These are phyloP conservation scores for Pseudopithomyces chartarum DNA, from an alignment of 2,329 filamentous ascomycete species.

Conservation along the genomic window DNA sequence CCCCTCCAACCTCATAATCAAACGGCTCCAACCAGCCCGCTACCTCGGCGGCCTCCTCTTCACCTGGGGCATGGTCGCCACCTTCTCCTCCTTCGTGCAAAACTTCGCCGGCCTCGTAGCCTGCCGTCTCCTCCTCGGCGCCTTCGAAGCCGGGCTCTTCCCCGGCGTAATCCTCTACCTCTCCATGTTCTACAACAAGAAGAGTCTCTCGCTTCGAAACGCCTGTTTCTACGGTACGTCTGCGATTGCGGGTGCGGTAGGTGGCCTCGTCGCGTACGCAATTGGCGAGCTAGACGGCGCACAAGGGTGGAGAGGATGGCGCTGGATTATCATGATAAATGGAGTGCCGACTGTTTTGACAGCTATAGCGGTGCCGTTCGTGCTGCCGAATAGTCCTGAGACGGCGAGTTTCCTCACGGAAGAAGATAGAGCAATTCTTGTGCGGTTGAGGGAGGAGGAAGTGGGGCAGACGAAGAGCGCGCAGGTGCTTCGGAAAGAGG, in stretches of 20 bases:
- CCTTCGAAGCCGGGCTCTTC: conserved; percentile 35
- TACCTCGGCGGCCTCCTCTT: conserved; percentile 31
- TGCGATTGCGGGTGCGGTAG: conserved; percentile 60
- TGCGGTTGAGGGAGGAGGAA: conserved; percentile 45
- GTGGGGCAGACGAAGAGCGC: conserved; percentile 50
- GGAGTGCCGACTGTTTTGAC: conserved; percentile 33
- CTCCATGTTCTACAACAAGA: conserved; percentile 34
- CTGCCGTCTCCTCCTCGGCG: conserved; percentile 33
- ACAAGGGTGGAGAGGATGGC: conserved; percentile 28
- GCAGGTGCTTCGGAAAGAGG: conserved; percentile 51
- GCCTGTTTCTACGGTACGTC: conserved; percentile 61
- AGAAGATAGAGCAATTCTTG: conserved; percentile 27
- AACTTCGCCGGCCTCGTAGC: conserved; percentile 32
- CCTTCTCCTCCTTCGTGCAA: conserved; percentile 29
- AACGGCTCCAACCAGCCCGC: conserved; percentile 41
- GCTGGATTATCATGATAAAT: conserved; percentile 41
- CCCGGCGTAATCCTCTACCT: conserved; percentile 33
- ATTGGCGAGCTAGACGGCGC: conserved; percentile 31
- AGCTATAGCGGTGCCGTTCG: conserved; percentile 55
- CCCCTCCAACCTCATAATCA: conserved; percentile 54
- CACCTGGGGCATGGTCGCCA: conserved; percentile 30
- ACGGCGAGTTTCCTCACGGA: conserved; percentile 40
- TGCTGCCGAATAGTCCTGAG: conserved; percentile 55
- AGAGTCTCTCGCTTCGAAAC: conserved; percentile 56
- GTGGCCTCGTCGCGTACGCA: conserved; percentile 40